These are phyloP conservation scores for Colletotrichum musicola DNA, from an alignment of 2,329 filamentous ascomycete species.

Conservation along the genomic window DNA sequence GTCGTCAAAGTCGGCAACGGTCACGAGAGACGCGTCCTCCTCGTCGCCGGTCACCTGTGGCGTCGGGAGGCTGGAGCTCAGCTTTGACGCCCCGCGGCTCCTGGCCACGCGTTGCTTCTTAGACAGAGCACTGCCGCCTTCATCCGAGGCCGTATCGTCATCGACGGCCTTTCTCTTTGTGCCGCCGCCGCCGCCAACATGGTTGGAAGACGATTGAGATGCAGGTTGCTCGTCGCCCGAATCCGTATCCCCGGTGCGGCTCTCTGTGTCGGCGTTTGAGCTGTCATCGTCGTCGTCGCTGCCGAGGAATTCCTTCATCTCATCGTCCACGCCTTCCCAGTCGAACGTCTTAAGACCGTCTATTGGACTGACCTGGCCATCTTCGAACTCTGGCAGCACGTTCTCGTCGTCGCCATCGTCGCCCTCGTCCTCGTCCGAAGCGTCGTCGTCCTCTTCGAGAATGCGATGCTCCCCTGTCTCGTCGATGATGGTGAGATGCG, in stretches of 20 bases:
- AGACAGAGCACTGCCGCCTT: slow-evolving; percentile 50
- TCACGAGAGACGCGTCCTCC: slow-evolving; percentile 47
- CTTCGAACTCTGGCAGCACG: slow-evolving; percentile 62
- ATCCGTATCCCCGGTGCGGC: slow-evolving; percentile 36
- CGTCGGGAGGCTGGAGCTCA: slow-evolving; percentile 60
- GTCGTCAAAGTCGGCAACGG: slow-evolving; percentile 59
- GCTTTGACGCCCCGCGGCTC: slow-evolving; percentile 58
- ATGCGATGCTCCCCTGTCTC: slow-evolving; percentile 58
- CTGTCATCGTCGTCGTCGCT: slow-evolving; percentile 65
- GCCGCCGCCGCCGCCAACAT: slow-evolving; percentile 26
- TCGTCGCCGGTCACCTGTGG: slow-evolving; percentile 58
- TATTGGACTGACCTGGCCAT: slow-evolving; percentile 63
- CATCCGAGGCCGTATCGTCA: slow-evolving; percentile 43
- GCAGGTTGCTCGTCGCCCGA: slow-evolving; percentile 39
- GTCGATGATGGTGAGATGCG: slow-evolving; percentile 58
- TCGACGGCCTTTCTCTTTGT: slow-evolving; percentile 41
- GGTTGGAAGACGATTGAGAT: slow-evolving; percentile 22
- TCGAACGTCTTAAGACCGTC: slow-evolving; percentile 70
- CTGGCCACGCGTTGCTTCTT: slow-evolving; percentile 66
- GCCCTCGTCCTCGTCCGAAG: slow-evolving; percentile 48
- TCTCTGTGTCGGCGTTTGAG: slow-evolving; percentile 53
- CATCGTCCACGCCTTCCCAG: slow-evolving; percentile 75
- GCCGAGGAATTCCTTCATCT: slow-evolving; percentile 80
- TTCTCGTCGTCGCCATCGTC: slow-evolving; percentile 60
- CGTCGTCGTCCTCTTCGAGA: slow-evolving; percentile 51